Evolutionary conservation across 306 rosid genomes (phyloP).

Genomic region (Gynostemma pentaphyllum): DNA sequence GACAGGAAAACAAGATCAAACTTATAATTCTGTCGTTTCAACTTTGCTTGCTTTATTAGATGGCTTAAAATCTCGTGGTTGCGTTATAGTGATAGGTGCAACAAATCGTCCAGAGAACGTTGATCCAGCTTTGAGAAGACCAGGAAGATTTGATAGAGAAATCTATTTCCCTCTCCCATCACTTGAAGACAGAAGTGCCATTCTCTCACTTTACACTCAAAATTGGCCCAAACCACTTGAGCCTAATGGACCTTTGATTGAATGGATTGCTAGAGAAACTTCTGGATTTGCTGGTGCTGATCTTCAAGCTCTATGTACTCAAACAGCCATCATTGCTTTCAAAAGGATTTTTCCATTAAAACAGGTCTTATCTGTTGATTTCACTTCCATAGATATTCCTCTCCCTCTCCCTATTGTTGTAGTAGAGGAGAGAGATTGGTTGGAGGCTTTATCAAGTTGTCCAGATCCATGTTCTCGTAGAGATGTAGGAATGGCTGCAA

Average conservation of each 20-base stretch:
- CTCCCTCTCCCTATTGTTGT: conserved; percentile 51
- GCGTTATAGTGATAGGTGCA: conserved; percentile 85
- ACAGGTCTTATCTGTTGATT: not conserved
- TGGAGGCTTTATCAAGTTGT: conserved; percentile 62
- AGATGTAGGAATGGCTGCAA: conserved; percentile 80
- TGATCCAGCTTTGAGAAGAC: conserved; percentile 87
- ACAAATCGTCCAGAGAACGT: conserved; percentile 88
- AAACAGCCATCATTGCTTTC: conserved; percentile 88
- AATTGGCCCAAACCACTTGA: conserved; percentile 77
- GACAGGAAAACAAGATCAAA: conserved; percentile 88
- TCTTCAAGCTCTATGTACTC: conserved; percentile 84
- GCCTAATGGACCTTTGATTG: conserved; percentile 38
- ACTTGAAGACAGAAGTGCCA: conserved; percentile 83
- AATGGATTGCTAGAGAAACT: conserved; percentile 69
- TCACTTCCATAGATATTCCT: not conserved
- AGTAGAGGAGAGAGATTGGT: conserved; percentile 95
- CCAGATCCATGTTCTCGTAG: conserved; percentile 84
- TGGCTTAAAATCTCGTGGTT: conserved; percentile 93
- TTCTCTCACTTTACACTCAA: conserved; percentile 75
- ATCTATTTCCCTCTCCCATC: conserved; percentile 87
- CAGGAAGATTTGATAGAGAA: conserved; percentile 92
- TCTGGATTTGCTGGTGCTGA: conserved; percentile 94
- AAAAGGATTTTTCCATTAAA: not conserved
- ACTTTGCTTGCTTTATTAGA: conserved; percentile 96
- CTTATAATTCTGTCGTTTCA: conserved; percentile 86